These are phyloP conservation scores for Clavispora vitiphila DNA, from an alignment of 805 yeast genomes.

Conservation along the genomic window DNA sequence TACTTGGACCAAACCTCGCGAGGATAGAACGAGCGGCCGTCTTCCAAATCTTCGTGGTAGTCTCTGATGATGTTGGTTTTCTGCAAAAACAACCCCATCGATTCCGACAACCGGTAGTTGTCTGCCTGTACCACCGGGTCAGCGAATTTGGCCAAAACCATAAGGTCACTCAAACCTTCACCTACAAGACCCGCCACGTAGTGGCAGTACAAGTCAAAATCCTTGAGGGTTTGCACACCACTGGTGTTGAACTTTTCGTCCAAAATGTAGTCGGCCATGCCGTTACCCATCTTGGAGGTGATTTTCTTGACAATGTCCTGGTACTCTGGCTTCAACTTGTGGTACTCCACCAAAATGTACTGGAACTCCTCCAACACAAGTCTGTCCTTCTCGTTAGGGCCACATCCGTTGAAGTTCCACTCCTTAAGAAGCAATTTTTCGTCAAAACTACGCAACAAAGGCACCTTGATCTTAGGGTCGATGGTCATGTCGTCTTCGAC, in stretches of 20 bases:
- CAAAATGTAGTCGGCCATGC: conserved; percentile 91
- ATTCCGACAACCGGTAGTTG: conserved; percentile 56
- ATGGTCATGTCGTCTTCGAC: conserved; percentile 94
- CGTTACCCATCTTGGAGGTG: conserved; percentile 86
- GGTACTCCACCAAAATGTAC: conserved; percentile 62
- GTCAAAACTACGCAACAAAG: conserved; percentile 65
- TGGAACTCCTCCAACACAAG: conserved; percentile 78
- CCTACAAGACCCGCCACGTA: conserved; percentile 98
- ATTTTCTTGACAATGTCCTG: conserved; percentile 75
- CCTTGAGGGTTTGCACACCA: conserved; percentile 74
- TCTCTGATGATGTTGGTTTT: conserved; percentile 96
- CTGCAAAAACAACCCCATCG: conserved; percentile 94
- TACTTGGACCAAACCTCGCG: conserved; percentile 87
- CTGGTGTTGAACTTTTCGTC: conserved; percentile 72
- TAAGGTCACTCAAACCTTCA: conserved; percentile 83
- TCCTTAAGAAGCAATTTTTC: conserved; percentile 55
- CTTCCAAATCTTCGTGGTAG: conserved; percentile 84
- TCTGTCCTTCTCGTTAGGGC: conserved; percentile 76
- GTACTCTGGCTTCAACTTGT: conserved; percentile 66
- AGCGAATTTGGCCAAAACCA: conserved; percentile 71
- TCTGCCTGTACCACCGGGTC: conserved; percentile 44
- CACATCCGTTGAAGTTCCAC: conserved; percentile 79
- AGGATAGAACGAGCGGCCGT: conserved; percentile 96
- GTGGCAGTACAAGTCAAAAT: conserved; percentile 89
- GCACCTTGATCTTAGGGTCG: conserved; percentile 64